These are phyloP conservation scores for Tricholoma bakamatsutake DNA, from an alignment of 768 basidiomycete species.

Conservation along the genomic window DNA sequence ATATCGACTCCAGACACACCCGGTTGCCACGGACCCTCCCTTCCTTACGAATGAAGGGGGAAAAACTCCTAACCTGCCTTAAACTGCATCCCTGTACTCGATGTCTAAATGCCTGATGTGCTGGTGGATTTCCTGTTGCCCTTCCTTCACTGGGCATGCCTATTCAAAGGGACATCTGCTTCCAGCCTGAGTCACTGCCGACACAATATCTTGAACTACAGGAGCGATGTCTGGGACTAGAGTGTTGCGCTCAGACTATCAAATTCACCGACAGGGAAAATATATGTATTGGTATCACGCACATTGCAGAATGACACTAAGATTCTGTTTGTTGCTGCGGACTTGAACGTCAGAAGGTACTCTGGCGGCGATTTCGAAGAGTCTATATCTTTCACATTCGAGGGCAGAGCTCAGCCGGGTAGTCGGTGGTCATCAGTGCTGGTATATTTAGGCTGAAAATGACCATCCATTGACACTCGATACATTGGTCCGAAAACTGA, in stretches of 20 bases:
- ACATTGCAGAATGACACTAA: conserved; percentile 96
- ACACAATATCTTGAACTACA: background rate
- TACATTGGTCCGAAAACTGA: no score
- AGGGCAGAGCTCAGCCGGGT: conserved; percentile 61
- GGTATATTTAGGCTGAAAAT: conserved; percentile 24
- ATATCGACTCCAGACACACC: background rate
- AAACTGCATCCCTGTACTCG: background rate
- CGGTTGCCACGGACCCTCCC: background rate
- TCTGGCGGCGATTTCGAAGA: conserved; percentile 53
- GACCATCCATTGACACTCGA: no score
- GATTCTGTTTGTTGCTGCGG: conserved; percentile 93
- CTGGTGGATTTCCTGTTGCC: background rate
- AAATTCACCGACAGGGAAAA: no score
- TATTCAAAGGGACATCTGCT: background rate
- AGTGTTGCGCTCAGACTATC: no score
- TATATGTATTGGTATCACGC: background rate
- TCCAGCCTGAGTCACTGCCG: background rate
- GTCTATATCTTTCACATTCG: conserved; percentile 94
- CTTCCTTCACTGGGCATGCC: background rate
- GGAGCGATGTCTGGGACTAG: no score
- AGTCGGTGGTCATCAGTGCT: conserved; percentile 50
- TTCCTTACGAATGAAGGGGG: background rate
- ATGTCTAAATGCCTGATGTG: background rate
- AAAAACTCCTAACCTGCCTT: background rate
- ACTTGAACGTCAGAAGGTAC: conserved; percentile 58